Conservation (phyloP, 257 asterid species). For the Nicotiana undulata region DNA sequence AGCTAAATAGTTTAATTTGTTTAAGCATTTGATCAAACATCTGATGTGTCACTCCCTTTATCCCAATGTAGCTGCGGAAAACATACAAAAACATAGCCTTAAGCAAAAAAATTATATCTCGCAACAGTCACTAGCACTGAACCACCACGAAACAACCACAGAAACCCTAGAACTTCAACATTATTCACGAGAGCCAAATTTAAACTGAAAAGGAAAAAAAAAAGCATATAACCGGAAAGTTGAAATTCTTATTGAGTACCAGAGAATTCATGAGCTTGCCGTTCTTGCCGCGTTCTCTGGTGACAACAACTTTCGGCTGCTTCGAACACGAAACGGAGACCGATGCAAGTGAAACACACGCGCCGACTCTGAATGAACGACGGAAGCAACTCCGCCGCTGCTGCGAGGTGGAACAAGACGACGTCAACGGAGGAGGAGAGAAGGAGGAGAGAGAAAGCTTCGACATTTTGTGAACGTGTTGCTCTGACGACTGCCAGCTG, state of each 20-base stretch:
- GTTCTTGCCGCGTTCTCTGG: conserved; percentile 84
- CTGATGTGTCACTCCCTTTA: neutral
- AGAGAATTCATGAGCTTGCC: conserved; percentile 54
- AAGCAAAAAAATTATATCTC: neutral
- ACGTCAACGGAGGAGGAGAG: conserved; percentile 17
- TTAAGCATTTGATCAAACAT: conserved; percentile 24
- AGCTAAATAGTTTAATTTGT: neutral
- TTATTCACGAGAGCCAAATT: neutral
- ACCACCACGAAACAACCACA: neutral
- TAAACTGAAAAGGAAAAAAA: neutral
- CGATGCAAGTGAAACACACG: conserved; percentile 17
- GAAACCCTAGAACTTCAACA: neutral
- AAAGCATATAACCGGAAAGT: neutral
- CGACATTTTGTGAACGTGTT: conserved; percentile 32
- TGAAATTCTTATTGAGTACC: conserved; percentile 24
- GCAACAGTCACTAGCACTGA: neutral
- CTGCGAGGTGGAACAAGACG: conserved; percentile 5
- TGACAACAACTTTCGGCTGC: conserved; percentile 58
- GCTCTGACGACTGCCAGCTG: conserved; percentile 19
- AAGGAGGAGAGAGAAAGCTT: conserved; percentile 29
- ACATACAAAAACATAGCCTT: neutral
- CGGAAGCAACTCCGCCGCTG: conserved; percentile 11
- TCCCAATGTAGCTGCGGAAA: neutral
- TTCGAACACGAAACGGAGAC: conserved; percentile 22
- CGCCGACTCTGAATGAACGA: neutral